phyloP scores from a whole-genome alignment of 208 protist species.

The Leishmania martiniquensis region DNA sequence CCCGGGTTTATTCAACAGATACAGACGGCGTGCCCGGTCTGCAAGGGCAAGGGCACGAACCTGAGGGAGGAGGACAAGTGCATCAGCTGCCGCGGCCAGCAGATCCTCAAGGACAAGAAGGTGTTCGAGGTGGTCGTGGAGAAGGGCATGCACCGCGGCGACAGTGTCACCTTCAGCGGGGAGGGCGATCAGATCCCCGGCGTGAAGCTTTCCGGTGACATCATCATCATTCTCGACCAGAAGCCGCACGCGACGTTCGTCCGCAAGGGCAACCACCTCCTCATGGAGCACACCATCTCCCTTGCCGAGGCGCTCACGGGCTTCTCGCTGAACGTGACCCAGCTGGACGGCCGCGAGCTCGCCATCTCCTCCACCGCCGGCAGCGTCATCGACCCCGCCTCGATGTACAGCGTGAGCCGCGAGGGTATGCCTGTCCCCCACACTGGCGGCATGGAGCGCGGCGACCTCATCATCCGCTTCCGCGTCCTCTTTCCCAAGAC shows the following conservation, averaged over 20 bases:
- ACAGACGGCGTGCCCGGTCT: constrained; percentile 93
- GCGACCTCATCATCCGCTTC: constrained; percentile 92
- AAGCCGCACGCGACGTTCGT: constrained; percentile 95
- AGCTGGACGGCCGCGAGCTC: constrained; percentile 93
- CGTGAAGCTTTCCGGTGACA: constrained; percentile 95
- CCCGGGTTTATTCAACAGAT: constrained; percentile 98
- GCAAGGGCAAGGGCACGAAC: constrained; percentile 93
- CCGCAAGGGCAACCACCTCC: constrained; percentile 95
- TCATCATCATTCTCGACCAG: constrained; percentile 97
- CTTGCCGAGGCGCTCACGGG: constrained; percentile 97
- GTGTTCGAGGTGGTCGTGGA: constrained; percentile 98
- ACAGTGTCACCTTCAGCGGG: constrained; percentile 96
- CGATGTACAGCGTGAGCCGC: constrained; percentile 82
- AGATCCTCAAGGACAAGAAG: constrained; percentile 96
- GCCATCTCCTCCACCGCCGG: constrained; percentile 59
- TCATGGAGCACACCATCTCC: constrained; percentile 91
- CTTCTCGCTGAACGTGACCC: constrained; percentile 86
- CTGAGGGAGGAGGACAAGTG: constrained; percentile 96
- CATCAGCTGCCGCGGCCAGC: constrained; percentile 93
- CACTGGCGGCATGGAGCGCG: constrained; percentile 89
- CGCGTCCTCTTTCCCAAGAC: constrained; percentile 89
- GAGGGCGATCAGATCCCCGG: constrained; percentile 97
- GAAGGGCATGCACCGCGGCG: constrained; percentile 96
- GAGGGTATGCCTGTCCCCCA: constrained; percentile 95
- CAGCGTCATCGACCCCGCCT: constrained; percentile 86